A percentile compares a stretch with the other conserved stretches of the same genome.
phyloP scores from a whole-genome alignment of 2,329 filamentous ascomycete genomes.

The Cladobotryum protrusum region DNA sequence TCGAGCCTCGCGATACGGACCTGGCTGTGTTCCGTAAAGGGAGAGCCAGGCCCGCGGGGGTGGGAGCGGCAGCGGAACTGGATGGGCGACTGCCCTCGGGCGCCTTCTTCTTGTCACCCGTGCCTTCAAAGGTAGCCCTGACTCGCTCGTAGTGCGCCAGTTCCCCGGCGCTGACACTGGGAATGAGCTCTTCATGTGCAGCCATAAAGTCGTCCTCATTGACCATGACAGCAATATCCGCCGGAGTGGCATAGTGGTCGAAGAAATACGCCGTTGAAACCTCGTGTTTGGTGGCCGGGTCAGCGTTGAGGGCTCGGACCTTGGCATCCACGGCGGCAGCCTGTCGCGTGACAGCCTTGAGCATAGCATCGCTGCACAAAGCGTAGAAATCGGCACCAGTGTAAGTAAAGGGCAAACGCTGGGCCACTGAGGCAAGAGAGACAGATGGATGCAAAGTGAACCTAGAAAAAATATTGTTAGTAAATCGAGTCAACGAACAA shows the following conservation, averaged over 20 bases:
- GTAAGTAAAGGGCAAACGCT: slow-evolving; percentile 84
- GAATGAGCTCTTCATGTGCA: slow-evolving; percentile 81
- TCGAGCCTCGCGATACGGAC: slow-evolving; percentile 13
- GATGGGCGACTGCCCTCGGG: slow-evolving; percentile 7
- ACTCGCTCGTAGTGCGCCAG: slow-evolving; percentile 86
- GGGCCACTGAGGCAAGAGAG: slow-evolving; percentile 67
- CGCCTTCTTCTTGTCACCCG: slow-evolving; percentile 23
- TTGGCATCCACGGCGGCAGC: slow-evolving; percentile 78
- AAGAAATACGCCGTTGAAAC: slow-evolving; percentile 92
- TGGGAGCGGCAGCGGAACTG: not conserved
- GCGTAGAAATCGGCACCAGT: slow-evolving; percentile 97
- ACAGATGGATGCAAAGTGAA: slow-evolving; percentile 79
- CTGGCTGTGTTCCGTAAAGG: too few relatives aligned
- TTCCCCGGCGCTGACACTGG: slow-evolving; percentile 87
- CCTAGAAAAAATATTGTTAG: slow-evolving; percentile 35
- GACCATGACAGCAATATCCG: slow-evolving; percentile 82
- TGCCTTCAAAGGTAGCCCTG: slow-evolving; percentile 72
- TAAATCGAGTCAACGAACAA: not conserved
- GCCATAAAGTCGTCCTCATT: slow-evolving; percentile 80
- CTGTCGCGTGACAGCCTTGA: slow-evolving; percentile 93
- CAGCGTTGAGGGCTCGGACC: slow-evolving; percentile 62
- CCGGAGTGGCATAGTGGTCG: slow-evolving; percentile 77
- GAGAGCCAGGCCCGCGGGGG: too few relatives aligned
- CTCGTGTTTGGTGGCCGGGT: slow-evolving; percentile 31
- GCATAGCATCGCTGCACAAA: slow-evolving; percentile 95